Base-by-base conservation (phyloP, 1,284 basidiomycete species). In the Leccinum holopus region DNA sequence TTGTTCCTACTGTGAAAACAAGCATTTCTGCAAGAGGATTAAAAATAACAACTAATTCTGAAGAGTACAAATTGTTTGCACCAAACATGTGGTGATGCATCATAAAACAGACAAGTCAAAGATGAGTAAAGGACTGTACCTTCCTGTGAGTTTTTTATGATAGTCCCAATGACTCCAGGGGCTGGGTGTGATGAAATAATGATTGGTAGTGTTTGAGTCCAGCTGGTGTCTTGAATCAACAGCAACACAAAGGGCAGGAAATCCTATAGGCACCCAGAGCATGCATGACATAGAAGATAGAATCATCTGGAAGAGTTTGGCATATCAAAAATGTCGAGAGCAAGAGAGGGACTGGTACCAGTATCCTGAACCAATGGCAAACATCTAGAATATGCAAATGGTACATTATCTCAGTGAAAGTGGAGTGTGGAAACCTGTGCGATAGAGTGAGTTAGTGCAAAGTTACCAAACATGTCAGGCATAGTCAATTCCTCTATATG, bases 91-190 rank as follows among this genome's bases (percentile, higher is more conserved):
- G 18, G 18, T 18, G 18, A 18, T 18, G 18, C 18, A 18, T 18
- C 18, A 18, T 18, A 18, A 18, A 25, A 51, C 4, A 9, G 25
- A 51, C 25, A 51, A 25, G n/a, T 51, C 49, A 51, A 51, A 14
- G 21, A 25, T 25, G 49, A 25, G 49, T 51, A 25, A n/a, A 51
- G 14, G 47, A 49, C 21, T 51, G 21, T 12, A 25, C 25, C 49
- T 51, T 12, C 56, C 56, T 58, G 56, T 58, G 11, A 61, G 35
- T 11, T 21, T 54, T 7, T 58, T 8, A 10, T 61, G 56, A 61
- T 61, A 58, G 21, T 51, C 49, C 49, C 11, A 51, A 51, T 51
- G 21, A 51, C 49, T 25, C 49, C 49, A 25, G 49, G 25, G 25
- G 49, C 49, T 51, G 21, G 49, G 1, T 51, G 21, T 12, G 49